Evolutionary conservation across 805 yeast genomes (phyloP), one percentile per base, ranked within the genome.

Genomic region (Nakazawaea wyomingensis): DNA sequence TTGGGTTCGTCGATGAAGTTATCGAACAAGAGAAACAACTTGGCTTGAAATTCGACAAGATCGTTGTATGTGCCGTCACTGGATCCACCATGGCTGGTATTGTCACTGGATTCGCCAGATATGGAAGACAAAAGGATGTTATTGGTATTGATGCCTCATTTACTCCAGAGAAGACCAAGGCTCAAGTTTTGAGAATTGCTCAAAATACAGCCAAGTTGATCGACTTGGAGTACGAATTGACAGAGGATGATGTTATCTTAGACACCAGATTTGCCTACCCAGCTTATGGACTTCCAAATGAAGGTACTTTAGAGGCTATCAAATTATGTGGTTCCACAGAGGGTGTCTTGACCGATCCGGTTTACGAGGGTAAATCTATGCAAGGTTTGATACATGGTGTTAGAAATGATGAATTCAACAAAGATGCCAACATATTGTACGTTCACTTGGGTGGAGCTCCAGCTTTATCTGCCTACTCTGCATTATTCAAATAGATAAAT

Each of bases 341-440:
- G 47, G 66, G 66, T 45, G 62, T 60, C 19, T 55, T 61, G 44
- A 59, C 63, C 37, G 66, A 61, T 50, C 66, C 66, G 2, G 66
- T 61, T 22, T 61, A 61, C 46, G 66, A 61, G 44, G 66, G 66
- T 41, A 61, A 61, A 39, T 59, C 65, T 3, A 60, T 61, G 63
- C 59, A 57, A 41, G 65, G 65, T 39, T 39, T 60, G 43, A 58
- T 60, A 21, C 52, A 53, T 40, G 36, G 54, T 33, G 48, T 56
- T 16, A 52, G 48, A 33, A 58, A 60, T 46, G 53, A 47, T 35
- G 56, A 53, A 19, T 53, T 59, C 34, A 50, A 48, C 32, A 46
- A 55, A 42, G 65, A 59, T 24, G 51, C 63, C 8, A 60, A 60
- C 39, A 52, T 60, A 6, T 49, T 60, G 16, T 60, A 51, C 34